These are phyloP conservation scores for Samsoniella hepiali DNA, from an alignment of 2,329 filamentous ascomycete genomes.

Conservation along the genomic window DNA sequence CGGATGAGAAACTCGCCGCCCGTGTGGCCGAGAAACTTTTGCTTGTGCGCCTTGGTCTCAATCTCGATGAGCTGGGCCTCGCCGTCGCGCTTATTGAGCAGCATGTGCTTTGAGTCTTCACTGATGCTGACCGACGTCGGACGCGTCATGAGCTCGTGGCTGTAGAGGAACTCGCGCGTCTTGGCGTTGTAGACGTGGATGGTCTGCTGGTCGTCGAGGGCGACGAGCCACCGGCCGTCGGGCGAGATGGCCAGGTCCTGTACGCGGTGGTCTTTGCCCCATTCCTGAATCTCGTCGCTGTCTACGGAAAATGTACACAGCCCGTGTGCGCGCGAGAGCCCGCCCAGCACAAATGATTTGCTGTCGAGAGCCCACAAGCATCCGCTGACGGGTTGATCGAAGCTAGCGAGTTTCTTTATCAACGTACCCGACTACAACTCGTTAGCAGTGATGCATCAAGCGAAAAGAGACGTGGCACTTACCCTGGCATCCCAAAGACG, in stretches of 20 bases:
- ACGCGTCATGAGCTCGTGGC: conserved; percentile 61
- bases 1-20: conserved; percentile 78
- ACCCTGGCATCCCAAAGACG: conserved; percentile 72
- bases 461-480: conserved; percentile 30
- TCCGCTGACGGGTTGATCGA: conserved; percentile 80
- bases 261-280: conserved; percentile 69
- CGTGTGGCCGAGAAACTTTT: conserved; percentile 71
- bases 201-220: conserved; percentile 65
- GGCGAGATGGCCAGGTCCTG: conserved; percentile 81
- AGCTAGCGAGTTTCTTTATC: conserved; percentile 63
- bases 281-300: conserved; percentile 61
- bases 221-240: conserved; percentile 76
- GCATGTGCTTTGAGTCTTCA: conserved; percentile 72
- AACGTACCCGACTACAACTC: conserved; percentile 56
- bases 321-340: conserved; percentile 64
- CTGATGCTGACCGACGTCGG: conserved; percentile 80
- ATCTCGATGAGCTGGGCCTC: conserved; percentile 78
- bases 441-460: conserved; percentile 23
- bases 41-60: conserved; percentile 65
- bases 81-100: conserved; percentile 77
- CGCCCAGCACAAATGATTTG: conserved; percentile 73
- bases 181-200: conserved; percentile 79
- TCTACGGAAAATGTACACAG: conserved; percentile 68
- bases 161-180: conserved; percentile 72
- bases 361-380: conserved; percentile 87